These are phyloP conservation scores for Lycium ferocissimum DNA, from an alignment of 257 asterid genomes.

Conservation along the genomic window DNA sequence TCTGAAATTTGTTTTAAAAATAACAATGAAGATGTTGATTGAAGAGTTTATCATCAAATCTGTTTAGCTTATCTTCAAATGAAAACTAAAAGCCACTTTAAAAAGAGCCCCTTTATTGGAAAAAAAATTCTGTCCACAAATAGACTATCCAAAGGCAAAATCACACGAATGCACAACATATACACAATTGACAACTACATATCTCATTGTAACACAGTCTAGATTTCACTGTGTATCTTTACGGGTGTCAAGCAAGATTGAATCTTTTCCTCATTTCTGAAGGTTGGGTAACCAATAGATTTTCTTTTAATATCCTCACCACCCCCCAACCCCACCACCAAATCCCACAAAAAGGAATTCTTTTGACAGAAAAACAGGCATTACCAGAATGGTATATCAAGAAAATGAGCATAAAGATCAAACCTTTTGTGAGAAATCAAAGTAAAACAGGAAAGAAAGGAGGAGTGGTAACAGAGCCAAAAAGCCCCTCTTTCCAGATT, in stretches of 20 bases:
- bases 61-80: background rate
- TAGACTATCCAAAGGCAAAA: background rate
- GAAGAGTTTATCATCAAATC: background rate
- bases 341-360: background rate
- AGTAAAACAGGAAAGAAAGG: conserved; percentile 59
- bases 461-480: conserved; percentile 74
- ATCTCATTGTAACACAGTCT: background rate
- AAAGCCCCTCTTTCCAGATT: conserved; percentile 57
- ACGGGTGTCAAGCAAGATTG: background rate
- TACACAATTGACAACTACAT: background rate
- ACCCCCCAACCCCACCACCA: background rate
- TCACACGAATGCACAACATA: background rate
- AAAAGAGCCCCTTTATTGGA: background rate
- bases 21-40: background rate
- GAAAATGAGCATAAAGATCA: conserved; percentile 10
- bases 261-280: conserved; percentile 14
- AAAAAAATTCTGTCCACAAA: background rate
- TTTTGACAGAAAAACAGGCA: background rate
- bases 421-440: conserved; percentile 72
- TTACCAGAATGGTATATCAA: background rate
- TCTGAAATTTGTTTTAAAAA: background rate
- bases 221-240: background rate
- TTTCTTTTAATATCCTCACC: conserved; percentile 7
- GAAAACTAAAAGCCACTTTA: background rate
- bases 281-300: conserved; percentile 4